Percentiles rank a stretch among this genome's conserved stretches.
Evolutionary conservation across 78 protist species (phyloP).

Genomic region (Chrysochromulina parva): DNA sequence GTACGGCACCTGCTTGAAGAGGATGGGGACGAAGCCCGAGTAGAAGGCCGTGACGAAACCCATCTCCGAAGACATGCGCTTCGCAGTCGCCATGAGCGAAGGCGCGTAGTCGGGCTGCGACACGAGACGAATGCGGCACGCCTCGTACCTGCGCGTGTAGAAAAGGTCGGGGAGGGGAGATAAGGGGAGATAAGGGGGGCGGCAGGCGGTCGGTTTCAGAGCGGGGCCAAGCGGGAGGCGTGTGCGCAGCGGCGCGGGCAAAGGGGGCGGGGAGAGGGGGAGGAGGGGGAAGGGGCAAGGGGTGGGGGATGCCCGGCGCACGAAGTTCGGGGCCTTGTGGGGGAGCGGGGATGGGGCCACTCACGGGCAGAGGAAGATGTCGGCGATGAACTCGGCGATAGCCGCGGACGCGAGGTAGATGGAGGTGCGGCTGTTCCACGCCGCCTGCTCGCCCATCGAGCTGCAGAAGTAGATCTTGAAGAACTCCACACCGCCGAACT

Average conservation of each 20-base stretch:
- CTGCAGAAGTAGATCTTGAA: constrained; percentile 54
- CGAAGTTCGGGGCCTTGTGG: too few relatives aligned
- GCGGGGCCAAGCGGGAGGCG: too few relatives aligned
- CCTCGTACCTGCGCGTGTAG: constrained; percentile 3
- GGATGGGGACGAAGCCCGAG: constrained; percentile 59
- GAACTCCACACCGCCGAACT: constrained; percentile 60
- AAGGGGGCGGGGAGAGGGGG: too few relatives aligned
- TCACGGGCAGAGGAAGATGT: constrained; percentile 55
- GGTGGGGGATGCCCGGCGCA: too few relatives aligned
- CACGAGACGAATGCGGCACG: constrained; percentile 43
- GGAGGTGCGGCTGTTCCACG: constrained; percentile 25
- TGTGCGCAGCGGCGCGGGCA: too few relatives aligned
- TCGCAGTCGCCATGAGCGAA: background rate
- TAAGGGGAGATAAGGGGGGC: too few relatives aligned
- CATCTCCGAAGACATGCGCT: background rate
- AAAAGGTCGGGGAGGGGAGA: background rate
- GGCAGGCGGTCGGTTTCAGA: too few relatives aligned
- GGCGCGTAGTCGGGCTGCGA: constrained; percentile 35
- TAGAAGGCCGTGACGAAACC: constrained; percentile 47
- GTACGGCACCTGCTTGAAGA: constrained; percentile 60
- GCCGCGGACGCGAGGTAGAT: constrained; percentile 58
- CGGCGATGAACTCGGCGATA: constrained; percentile 61
- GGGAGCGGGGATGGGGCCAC: background rate
- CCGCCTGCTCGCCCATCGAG: constrained; percentile 23
- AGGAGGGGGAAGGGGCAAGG: too few relatives aligned